Percentiles rank a stretch among this genome's conserved stretches.
Evolutionary conservation across 257 asterid species (phyloP).

Genomic region (Echium plantagineum): DNA sequence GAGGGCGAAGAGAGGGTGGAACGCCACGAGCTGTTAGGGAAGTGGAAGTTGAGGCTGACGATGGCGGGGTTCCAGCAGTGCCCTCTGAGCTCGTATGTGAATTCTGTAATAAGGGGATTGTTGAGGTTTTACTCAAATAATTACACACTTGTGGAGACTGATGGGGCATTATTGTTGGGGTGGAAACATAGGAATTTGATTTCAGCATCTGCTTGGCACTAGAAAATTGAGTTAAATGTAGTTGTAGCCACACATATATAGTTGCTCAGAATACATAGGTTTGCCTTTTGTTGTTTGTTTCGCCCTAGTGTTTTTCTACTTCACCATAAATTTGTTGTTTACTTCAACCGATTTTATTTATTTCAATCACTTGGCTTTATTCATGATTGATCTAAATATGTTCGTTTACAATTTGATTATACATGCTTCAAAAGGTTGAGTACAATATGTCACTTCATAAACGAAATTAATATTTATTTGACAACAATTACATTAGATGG

Average conservation of each 20-base stretch:
- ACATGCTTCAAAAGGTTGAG: no score
- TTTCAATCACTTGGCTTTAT: no score
- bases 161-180: constrained; percentile 74
- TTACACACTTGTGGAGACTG: constrained; percentile 66
- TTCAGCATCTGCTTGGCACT: constrained; percentile 90
- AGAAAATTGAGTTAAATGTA: background rate
- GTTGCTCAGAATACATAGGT: no score
- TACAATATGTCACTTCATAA: no score
- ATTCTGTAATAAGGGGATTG: constrained; percentile 60
- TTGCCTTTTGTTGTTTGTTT: no score
- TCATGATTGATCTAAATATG: no score
- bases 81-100: constrained; percentile 66
- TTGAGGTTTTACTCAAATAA: constrained; percentile 61
- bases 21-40: constrained; percentile 81
- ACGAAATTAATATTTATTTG: no score
- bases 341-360: no score
- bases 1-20: constrained; percentile 88
- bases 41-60: constrained; percentile 68
- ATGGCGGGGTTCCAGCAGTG: constrained; percentile 84
- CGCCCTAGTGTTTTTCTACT: no score
- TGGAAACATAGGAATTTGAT: constrained; percentile 81
- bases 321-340: background rate
- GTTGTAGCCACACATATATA: background rate
- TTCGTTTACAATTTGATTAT: no score
- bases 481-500: no score